phyloP scores from a whole-genome alignment of 139 green algal species.

The Gonium pectorale region DNA sequence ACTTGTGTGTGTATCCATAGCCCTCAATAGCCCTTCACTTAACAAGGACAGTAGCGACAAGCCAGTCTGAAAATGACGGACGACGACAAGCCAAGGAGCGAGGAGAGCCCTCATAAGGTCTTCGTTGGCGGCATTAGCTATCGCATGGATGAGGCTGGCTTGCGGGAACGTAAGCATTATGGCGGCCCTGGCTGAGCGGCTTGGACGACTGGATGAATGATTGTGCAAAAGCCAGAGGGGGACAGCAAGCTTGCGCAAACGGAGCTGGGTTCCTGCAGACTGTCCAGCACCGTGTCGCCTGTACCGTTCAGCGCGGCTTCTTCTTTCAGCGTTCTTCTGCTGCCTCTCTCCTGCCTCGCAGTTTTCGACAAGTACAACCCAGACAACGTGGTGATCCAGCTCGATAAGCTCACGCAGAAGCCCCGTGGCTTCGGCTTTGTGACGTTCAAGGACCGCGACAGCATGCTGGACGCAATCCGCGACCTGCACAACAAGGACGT shows the following conservation, averaged over 20 bases:
- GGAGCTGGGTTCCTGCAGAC: no score
- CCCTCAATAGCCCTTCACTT: no score
- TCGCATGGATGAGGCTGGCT: conserved; percentile 64
- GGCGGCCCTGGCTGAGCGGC: no score
- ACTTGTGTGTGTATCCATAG: no score
- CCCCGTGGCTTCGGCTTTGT: conserved; percentile 91
- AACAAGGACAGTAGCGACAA: neutral
- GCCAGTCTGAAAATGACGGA: conserved; percentile 40
- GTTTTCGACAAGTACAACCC: conserved; percentile 68
- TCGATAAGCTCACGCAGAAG: conserved; percentile 72
- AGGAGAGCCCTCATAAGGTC: conserved; percentile 56
- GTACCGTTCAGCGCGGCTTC: neutral
- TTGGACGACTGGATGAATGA: no score
- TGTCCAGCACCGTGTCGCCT: no score
- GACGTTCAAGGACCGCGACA: conserved; percentile 74
- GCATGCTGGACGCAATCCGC: conserved; percentile 74
- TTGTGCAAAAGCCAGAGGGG: no score
- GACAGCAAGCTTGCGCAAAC: no score
- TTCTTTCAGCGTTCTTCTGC: no score
- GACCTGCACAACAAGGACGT: conserved; percentile 83
- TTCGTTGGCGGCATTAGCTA: conserved; percentile 78
- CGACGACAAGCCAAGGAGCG: neutral
- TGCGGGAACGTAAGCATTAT: conserved; percentile 67
- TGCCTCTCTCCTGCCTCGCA: no score
- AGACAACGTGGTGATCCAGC: conserved; percentile 64